A percentile compares a stretch with the other conserved stretches of the same genome.
These are phyloP conservation scores for Vaccinium myrtillus DNA, from an alignment of 148 eudicot genomes.

Conservation along the genomic window DNA sequence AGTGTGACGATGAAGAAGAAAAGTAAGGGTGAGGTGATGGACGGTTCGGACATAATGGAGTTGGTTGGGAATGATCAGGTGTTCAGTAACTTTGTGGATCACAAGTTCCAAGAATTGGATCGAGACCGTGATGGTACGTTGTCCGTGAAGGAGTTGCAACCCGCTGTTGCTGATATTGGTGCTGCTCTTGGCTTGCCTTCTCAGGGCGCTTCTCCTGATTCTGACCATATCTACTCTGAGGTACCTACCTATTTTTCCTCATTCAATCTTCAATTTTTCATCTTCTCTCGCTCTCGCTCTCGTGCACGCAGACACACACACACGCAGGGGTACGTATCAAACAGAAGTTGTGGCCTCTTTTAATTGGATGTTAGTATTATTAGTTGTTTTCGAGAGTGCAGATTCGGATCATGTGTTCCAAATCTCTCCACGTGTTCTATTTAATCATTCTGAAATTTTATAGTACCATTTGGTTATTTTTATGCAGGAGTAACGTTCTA, in stretches of 20 bases:
- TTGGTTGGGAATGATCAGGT: constrained; percentile 68
- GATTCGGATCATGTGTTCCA: no score
- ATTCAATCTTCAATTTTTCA: no score
- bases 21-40: constrained; percentile 50
- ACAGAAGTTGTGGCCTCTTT: no score
- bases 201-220: constrained; percentile 56
- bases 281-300: not conserved
- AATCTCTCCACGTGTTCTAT: no score
- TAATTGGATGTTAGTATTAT: no score
- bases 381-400: no score
- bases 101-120: constrained; percentile 72
- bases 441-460: no score
- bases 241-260: constrained; percentile 21
- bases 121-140: constrained; percentile 67
- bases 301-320: no score
- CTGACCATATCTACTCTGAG: constrained; percentile 88
- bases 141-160: constrained; percentile 71
- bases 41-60: constrained; percentile 87
- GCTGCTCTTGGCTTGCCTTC: constrained; percentile 83
- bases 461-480: no score
- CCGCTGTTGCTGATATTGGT: constrained; percentile 82
- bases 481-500: no score
- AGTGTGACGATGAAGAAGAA: constrained; percentile 9
- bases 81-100: constrained; percentile 48
- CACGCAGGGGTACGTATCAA: no score